Conservation (phyloP, 1,284 basidiomycete genomes). For the Microbotryum violaceum region DNA sequence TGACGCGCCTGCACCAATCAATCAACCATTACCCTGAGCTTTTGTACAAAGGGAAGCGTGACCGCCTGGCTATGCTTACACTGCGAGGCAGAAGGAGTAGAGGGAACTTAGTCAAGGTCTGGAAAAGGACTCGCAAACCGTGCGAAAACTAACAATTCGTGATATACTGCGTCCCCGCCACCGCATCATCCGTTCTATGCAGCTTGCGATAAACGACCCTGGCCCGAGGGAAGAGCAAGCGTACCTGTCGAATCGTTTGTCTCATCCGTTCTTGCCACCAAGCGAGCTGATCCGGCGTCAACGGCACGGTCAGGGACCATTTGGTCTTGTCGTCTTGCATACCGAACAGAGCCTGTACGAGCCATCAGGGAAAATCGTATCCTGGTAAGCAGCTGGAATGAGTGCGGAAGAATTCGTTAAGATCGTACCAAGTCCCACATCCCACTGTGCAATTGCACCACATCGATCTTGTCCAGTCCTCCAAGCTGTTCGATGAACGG, state of each 20-base stretch:
- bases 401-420: too few species aligned
- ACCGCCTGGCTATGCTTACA: not conserved
- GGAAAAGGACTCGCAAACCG: too few species aligned
- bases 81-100: not conserved
- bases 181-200: slow-evolving; percentile 27
- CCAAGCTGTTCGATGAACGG: slow-evolving; percentile 26
- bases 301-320: slow-evolving; percentile 21
- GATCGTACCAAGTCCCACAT: slow-evolving; percentile 31
- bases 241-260: slow-evolving; percentile 23
- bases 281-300: slow-evolving; percentile 29
- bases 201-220: slow-evolving; percentile 29
- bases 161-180: slow-evolving; percentile 30
- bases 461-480: slow-evolving; percentile 24
- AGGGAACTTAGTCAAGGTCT: too few species aligned
- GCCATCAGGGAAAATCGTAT: not conserved
- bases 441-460: slow-evolving; percentile 26
- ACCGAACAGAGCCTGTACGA: slow-evolving; percentile 26
- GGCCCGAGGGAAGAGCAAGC: slow-evolving; percentile 22
- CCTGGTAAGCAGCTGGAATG: not conserved
- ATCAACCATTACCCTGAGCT: too few species aligned
- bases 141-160: slow-evolving; percentile 24
- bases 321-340: slow-evolving; percentile 32
- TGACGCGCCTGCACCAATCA: slow-evolving; percentile 14
- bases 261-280: slow-evolving; percentile 33
- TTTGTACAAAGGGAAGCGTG: too few species aligned